Conservation (phyloP, 345 rosid species). For the Citrus maxima region DNA sequence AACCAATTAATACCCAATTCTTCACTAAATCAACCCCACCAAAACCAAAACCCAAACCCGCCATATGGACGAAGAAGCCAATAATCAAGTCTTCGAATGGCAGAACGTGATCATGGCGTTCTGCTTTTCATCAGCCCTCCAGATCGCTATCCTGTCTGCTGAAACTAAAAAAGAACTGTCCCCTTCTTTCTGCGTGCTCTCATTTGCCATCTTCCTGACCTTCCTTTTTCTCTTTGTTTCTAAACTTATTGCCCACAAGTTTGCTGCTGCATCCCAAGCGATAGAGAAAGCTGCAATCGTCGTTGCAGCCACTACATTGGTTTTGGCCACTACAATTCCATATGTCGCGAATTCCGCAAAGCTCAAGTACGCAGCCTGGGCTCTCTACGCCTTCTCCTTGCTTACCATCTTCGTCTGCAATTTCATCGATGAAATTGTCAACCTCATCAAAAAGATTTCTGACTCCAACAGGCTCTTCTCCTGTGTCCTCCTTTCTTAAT, state of each 20-base stretch:
- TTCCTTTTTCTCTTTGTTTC: not conserved
- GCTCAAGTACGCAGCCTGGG: not conserved
- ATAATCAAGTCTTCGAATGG: not conserved
- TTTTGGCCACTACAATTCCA: not conserved
- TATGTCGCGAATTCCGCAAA: not conserved
- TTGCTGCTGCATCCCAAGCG: too few relatives aligned
- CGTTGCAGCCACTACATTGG: too few relatives aligned
- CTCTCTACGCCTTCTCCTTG: not conserved
- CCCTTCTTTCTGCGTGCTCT: not conserved
- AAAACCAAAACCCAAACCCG: too few relatives aligned
- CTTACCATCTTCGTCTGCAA: not conserved
- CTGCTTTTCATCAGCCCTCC: not conserved
- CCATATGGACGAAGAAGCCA: not conserved
- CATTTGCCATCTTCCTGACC: not conserved
- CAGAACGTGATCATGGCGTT: not conserved
- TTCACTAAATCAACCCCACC: too few relatives aligned
- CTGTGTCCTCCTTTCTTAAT: not conserved
- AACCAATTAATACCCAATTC: too few relatives aligned
- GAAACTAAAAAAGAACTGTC: not conserved
- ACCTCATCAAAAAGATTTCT: not conserved
- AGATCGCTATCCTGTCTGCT: not conserved
- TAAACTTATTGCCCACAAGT: not conserved
- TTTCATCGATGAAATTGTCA: not conserved
- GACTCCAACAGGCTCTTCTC: not conserved
- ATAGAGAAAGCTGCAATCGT: too few relatives aligned